Base-by-base conservation (phyloP, 495 filamentous ascomycete genomes). In the Talaromyces trachyspermus region DNA sequence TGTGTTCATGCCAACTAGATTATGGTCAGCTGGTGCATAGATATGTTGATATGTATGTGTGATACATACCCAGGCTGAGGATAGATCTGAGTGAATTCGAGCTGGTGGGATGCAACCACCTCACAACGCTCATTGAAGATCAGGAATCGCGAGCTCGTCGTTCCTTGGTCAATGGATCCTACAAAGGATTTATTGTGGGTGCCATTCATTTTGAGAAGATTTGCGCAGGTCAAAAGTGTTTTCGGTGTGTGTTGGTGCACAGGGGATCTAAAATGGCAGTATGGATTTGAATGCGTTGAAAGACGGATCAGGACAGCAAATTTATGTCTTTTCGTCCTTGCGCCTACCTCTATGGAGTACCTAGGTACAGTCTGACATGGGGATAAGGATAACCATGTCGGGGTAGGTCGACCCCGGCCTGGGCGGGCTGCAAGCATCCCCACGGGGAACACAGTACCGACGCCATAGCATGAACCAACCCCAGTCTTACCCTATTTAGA, bases 1-100 rank as follows among this genome's bases (percentile, higher is more conserved):
- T 84, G 50, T 96, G 91, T 57, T 95, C 91, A 58, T 95, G 86
- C 91, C 89, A 95, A 52, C 90, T 95, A 58, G 18, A 20, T n/a
- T 12, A n/a, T 24, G 4, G 35, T 56, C 40, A 58, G 43, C 22
- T 17, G 39, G 15, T 25, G 10, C 2, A 24, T 27, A 19, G 10
- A 7, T 4, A n/a, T n/a, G 29, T 19, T 14, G 10, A 43, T 19
- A 23, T 10, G 42, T 45, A 44, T 43, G 27, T 41, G 19, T n/a
- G 2, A 32, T 42, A 72, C 82, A 66, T 76, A 92, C 90, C 91
- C 90, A 49, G 91, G 83, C 48, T 89, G 71, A 5, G 90, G 89
- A 65, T 94, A 95, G 25, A 85, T 80, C 61, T 95, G 90, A 52
- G 76, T 78, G 59, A 95, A 94, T 58, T 95, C 88, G 25, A 94